Base-by-base conservation (phyloP, 805 yeast species). In the Nakazawaea molendinolei region DNA sequence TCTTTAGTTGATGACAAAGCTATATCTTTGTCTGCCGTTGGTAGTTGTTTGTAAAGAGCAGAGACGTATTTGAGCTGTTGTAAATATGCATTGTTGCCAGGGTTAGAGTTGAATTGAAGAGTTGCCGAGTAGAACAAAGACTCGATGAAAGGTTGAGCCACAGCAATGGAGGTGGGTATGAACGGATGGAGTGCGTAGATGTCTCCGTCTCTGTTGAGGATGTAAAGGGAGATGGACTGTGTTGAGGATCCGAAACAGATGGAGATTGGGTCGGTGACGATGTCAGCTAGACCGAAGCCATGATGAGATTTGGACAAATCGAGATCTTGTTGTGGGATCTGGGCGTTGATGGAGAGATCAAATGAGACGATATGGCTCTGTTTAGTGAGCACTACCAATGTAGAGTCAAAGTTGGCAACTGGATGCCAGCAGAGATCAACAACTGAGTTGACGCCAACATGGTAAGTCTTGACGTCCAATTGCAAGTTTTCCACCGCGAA, bases 111-210 rank as follows among this genome's bases (percentile, higher is more conserved):
- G n/a, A 58, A 38, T 10, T 53, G 37, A 0, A 42, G 38, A 1
- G 61, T 56, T 2, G 63, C 58, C 34, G 55, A 50, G 41, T 62
- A 60, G n/a, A 64, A 46, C 2, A 58, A 34, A 3, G 44, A 48
- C 38, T 55, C 54, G 5, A 62, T 35, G 46, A 60, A 55, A 2
- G 47, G 40, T 23, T 51, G 43, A 1, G 65, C 34, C n/a, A 66
- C 60, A 1, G 64, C 52, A 19, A 75, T 45, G 18, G 60, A 52
- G 1, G 51, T 41, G 0, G 89, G 86, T 15, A 72, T 47, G 50
- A 78, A 79, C n/a, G 92, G 92, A 43, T 69, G 74, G 3, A 82
- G 56, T 1, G 70, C 60, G 47, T 68, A 79, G 1, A 83, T 41
- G 43, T 81, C 84, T 10, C 80, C 76, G 36, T 75, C 81, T 8